Evolutionary conservation across 805 yeast genomes (phyloP).

Genomic region (Candida piceae): DNA sequence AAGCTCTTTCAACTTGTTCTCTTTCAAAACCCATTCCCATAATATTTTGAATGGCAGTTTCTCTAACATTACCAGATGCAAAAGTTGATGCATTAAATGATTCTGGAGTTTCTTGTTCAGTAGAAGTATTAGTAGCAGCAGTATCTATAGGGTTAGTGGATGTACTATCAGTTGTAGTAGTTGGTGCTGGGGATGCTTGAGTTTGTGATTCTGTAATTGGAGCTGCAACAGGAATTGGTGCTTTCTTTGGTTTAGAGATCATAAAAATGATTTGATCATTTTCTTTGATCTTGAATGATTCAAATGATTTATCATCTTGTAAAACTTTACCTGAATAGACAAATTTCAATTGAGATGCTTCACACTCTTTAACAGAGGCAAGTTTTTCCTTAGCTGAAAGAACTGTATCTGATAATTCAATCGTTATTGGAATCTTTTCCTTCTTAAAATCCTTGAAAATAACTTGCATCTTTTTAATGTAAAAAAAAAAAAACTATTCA

Average conservation of each 20-base stretch:
- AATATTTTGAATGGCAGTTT: constrained; percentile 72
- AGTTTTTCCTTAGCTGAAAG: constrained; percentile 67
- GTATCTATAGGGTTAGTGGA: constrained; percentile 9
- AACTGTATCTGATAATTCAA: constrained; percentile 64
- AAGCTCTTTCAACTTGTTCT: constrained; percentile 80
- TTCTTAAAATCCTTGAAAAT: constrained; percentile 90
- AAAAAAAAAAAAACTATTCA: too few species aligned
- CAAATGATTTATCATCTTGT: constrained; percentile 74
- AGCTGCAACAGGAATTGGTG: constrained; percentile 23
- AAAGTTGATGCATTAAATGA: constrained; percentile 47
- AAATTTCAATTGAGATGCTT: constrained; percentile 71
- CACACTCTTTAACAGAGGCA: constrained; percentile 64
- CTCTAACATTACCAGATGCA: constrained; percentile 75
- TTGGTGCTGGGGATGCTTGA: constrained; percentile 20
- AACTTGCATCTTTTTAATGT: constrained; percentile 52
- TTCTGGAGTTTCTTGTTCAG: constrained; percentile 6
- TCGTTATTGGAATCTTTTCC: constrained; percentile 75
- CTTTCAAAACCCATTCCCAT: constrained; percentile 96
- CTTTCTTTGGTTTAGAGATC: constrained; percentile 57
- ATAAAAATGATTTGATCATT: constrained; percentile 89
- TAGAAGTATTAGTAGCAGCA: constrained; percentile 6
- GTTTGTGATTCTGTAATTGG: constrained; percentile 22
- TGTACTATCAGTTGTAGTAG: constrained; percentile 16
- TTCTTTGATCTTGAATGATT: constrained; percentile 69
- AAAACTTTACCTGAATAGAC: constrained; percentile 89